Evolutionary conservation across 257 asterid genomes (phyloP).

Genomic region (Plantago elongata): DNA sequence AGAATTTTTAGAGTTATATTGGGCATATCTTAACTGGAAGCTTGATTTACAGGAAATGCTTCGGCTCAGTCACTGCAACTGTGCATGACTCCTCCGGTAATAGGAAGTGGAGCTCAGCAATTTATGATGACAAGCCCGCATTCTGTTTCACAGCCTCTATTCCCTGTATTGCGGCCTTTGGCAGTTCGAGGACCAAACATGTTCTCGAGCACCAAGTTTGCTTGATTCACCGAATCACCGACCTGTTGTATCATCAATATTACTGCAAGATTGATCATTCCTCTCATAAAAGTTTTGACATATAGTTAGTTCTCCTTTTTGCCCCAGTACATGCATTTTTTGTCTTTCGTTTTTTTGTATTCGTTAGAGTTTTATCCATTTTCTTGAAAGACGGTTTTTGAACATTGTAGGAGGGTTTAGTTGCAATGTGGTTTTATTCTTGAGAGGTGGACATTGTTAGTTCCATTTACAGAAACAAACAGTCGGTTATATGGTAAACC

Average conservation of each 20-base stretch:
- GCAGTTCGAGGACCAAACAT: constrained; percentile 49
- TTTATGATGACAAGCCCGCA: constrained; percentile 43
- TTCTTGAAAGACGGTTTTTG: constrained; percentile 18
- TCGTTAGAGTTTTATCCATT: constrained; percentile 4
- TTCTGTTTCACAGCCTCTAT: constrained; percentile 49
- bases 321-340: constrained; percentile 18
- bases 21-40: constrained; percentile 13
- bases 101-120: constrained; percentile 44
- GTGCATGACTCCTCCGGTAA: constrained; percentile 45
- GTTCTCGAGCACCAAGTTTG: constrained; percentile 43
- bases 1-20: too few species aligned
- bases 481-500: too few species aligned
- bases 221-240: constrained; percentile 23
- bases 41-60: constrained; percentile 43
- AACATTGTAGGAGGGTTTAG: constrained; percentile 29
- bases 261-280: constrained; percentile 18
- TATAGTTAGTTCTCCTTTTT: constrained; percentile 16
- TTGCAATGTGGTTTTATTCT: background rate
- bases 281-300: constrained; percentile 24
- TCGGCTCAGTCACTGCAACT: constrained; percentile 54
- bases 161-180: constrained; percentile 43
- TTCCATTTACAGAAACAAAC: too few species aligned
- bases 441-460: too few species aligned
- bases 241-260: background rate
- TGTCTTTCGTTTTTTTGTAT: background rate